Conservation (phyloP, 495 filamentous ascomycete species). For the Hypoxylon crocopeplum region DNA sequence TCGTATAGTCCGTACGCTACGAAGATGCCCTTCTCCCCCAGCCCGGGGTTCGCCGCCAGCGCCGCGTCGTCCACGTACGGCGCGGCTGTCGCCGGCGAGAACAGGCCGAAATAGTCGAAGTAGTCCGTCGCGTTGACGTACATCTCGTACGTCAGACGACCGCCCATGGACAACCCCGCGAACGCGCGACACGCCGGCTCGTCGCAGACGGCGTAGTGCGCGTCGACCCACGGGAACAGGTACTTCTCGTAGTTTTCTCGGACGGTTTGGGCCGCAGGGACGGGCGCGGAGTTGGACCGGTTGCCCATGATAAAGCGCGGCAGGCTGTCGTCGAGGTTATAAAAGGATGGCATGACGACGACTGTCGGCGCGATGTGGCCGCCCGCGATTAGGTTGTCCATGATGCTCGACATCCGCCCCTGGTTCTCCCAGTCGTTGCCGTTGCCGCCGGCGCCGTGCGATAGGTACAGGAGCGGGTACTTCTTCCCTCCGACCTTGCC, state of each 20-base stretch:
- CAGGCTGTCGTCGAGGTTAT: conserved; percentile 38
- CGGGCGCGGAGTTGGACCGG: conserved; percentile 14
- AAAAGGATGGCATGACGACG: conserved; percentile 44
- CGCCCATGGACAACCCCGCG: conserved; percentile 42
- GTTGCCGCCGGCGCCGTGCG: conserved; percentile 37
- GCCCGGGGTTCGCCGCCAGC: conserved; percentile 30
- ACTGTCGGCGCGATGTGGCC: conserved; percentile 44
- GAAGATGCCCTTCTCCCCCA: conserved; percentile 38
- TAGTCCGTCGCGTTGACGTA: conserved; percentile 42
- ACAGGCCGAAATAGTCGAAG: conserved; percentile 44
- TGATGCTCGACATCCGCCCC: conserved; percentile 41
- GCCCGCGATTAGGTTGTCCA: conserved; percentile 44
- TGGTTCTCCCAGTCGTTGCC: conserved; percentile 45
- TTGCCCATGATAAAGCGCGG: conserved; percentile 41
- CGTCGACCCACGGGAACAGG: conserved; percentile 41
- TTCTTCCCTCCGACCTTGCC: conserved; percentile 27
- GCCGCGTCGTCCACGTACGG: conserved; percentile 31
- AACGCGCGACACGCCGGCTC: conserved; percentile 41
- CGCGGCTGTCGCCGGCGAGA: conserved; percentile 37
- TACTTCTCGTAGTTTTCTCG: conserved; percentile 42
- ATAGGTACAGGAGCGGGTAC: conserved; percentile 45
- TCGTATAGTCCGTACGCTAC: conserved; percentile 43
- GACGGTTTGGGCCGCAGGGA: conserved; percentile 27
- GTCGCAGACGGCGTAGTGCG: conserved; percentile 30
- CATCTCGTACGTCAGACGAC: conserved; percentile 45